Base-by-base conservation (phyloP, 345 rosid species). In the Eucalyptus sideroxylon region DNA sequence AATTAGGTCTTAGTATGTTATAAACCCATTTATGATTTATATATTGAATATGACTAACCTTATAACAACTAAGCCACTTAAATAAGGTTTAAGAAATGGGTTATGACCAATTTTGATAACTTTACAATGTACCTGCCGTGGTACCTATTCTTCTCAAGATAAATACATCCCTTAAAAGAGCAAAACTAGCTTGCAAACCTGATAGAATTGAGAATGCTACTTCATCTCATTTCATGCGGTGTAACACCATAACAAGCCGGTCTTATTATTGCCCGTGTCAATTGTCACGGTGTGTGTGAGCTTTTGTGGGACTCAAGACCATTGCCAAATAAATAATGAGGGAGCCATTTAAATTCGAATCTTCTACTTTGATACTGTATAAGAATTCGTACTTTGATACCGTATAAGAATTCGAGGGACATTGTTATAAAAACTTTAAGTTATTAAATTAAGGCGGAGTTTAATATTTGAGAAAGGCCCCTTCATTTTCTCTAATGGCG, bases 401-500 rank as follows among this genome's bases (percentile, higher is more conserved):
- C 0, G 5, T 7, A 8, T 16, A 65, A 65, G 11, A 65, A n/a
- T n/a, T n/a, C 1, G 3, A 6, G 21, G 21, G 21, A n/a, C 6
- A 7, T 15, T 8, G 16, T n/a, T 4, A 4, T n/a, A n/a, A 65
- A n/a, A 65, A 16, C 3, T 31, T 15, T n/a, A n/a, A n/a, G 37
- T 14, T n/a, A n/a, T 7, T n/a, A 65, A n/a, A 14, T 65, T 65
- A n/a, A n/a, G 37, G 37, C 11, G 37, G 34, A 16, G 10, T 65
- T 15, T n/a, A 16, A n/a, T n/a, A 65, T 65, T 12, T 6, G 34
- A 62, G 16, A 62, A 62, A 62, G 6, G 34, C 69, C n/a, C 31
- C 31, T 62, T 62, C 31, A 30, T 62, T 30, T 27, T 56, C 30
- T n/a, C 21, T n/a, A 65, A 65, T 65, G 77, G 77, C 40, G 21